Base-by-base conservation (phyloP, 2,329 filamentous ascomycete genomes). In the Cercospora berteroae region DNA sequence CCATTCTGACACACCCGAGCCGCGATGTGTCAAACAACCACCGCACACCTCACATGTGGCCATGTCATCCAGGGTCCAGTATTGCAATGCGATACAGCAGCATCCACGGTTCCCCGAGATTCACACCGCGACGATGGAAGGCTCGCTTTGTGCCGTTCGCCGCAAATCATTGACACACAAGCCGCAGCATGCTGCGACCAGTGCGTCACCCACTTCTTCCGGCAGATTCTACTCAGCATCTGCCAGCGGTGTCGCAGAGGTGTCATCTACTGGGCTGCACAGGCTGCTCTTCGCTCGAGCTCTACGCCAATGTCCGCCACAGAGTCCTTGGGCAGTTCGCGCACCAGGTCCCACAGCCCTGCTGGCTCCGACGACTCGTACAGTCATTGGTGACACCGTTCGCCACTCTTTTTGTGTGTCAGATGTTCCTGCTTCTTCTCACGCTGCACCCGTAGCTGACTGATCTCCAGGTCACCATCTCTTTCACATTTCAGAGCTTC, bases 401-500 rank as follows among this genome's bases (percentile, higher is more conserved):
- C 3, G 48, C 36, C 39, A 50, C 25, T 27, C 18, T 50, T 5
- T 52, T 20, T 29, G 10, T 64, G 16, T 18, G 27, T 20, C 33
- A 55, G 6, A 27, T 13, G 13, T 7, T n/a, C 5, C 48, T 29
- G 23, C 12, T 27, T 23, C 23, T 25, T 42, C n/a, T 20, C 18
- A n/a, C 48, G 5, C 36, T 67, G 57, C 4, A 42, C 1, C 60
- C 42, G 5, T 18, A 50, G 18, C 44, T 27, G 12, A 60, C 52
- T 33, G 13, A 33, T 42, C 39, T 33, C 9, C 23, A 60, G 18
- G 48, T 29, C 8, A 25, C 27, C 20, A 29, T 12, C 7, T 42
- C 31, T 39, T 60, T 8, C 5, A 29, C 7, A 4, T 56, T 31
- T 74, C 70, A 77, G 16, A 77, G 60, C 67, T 76, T 77, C 52